phyloP scores from a whole-genome alignment of 2,329 filamentous ascomycete species.

The Spiromastix sp. region DNA sequence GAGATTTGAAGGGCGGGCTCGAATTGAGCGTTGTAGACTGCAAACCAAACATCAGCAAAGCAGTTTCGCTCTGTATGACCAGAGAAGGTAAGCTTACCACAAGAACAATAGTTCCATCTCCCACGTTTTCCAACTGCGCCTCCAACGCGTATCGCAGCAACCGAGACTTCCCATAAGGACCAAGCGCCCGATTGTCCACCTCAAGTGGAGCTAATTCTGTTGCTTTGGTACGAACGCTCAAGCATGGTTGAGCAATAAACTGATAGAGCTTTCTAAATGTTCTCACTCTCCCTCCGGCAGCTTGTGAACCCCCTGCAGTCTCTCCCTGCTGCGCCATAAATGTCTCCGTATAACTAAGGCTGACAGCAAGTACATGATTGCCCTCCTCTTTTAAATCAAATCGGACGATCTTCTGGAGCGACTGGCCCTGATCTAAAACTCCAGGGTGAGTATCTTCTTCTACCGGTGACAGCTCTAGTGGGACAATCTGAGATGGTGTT shows the following conservation, averaged over 20 bases:
- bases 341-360: slow-evolving; percentile 87
- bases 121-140: slow-evolving; percentile 91
- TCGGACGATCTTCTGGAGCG: slow-evolving; percentile 68
- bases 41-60: slow-evolving; percentile 2
- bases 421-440: slow-evolving; percentile 31
- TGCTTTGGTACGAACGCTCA: slow-evolving; percentile 85
- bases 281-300: slow-evolving; percentile 54
- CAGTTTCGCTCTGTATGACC: neutral
- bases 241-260: slow-evolving; percentile 81
- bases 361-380: slow-evolving; percentile 85
- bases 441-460: slow-evolving; percentile 38
- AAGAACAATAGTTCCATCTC: slow-evolving; percentile 70
- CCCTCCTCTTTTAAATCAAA: slow-evolving; percentile 93
- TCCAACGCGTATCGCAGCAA: slow-evolving; percentile 63
- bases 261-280: slow-evolving; percentile 95
- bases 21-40: slow-evolving; percentile 40
- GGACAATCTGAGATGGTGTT: slow-evolving; percentile 65
- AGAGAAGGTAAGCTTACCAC: slow-evolving; percentile 40
- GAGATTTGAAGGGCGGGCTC: slow-evolving; percentile 43
- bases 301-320: slow-evolving; percentile 31
- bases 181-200: slow-evolving; percentile 35
- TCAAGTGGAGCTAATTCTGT: slow-evolving; percentile 47
- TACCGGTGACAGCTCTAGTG: slow-evolving; percentile 44
- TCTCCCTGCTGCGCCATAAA: slow-evolving; percentile 29
- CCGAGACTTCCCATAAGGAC: slow-evolving; percentile 33